phyloP scores from a whole-genome alignment of 805 yeast species.

The Yamadazyma kitorensis region DNA sequence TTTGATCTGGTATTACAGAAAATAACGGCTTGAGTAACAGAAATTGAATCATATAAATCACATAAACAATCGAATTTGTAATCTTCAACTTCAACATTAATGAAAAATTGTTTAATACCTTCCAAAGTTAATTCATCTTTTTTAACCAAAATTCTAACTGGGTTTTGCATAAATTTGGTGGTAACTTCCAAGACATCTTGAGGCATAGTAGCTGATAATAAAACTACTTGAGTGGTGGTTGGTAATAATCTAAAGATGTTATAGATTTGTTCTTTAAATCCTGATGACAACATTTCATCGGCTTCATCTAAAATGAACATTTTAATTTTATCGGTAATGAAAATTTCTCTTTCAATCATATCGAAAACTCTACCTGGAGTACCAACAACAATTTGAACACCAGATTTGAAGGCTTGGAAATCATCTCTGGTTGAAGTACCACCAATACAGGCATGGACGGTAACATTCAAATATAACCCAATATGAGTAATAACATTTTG shows the following conservation, averaged over 20 bases:
- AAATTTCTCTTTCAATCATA: slow-evolving; percentile 87
- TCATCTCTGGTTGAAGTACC: slow-evolving; percentile 92
- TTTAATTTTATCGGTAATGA: slow-evolving; percentile 79
- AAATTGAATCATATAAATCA: slow-evolving; percentile 91
- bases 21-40: slow-evolving; percentile 96
- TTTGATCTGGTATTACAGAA: slow-evolving; percentile 96
- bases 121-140: slow-evolving; percentile 94
- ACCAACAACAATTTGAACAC: slow-evolving; percentile 93
- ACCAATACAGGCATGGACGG: slow-evolving; percentile 96
- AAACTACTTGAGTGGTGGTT: slow-evolving; percentile 86
- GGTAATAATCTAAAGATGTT: slow-evolving; percentile 90
- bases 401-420: slow-evolving; percentile 75
- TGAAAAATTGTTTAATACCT: slow-evolving; percentile 90
- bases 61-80: slow-evolving; percentile 94
- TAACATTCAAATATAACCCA: slow-evolving; percentile 86
- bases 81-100: slow-evolving; percentile 88
- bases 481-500: slow-evolving; percentile 88
- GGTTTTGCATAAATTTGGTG: slow-evolving; percentile 89
- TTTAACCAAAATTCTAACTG: slow-evolving; percentile 90
- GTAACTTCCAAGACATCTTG: slow-evolving; percentile 89
- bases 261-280: slow-evolving; percentile 94
- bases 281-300: slow-evolving; percentile 91
- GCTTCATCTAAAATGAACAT: slow-evolving; percentile 98
- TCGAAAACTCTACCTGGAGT: slow-evolving; percentile 98
- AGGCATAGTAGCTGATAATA: slow-evolving; percentile 93